Base-by-base conservation (phyloP, 306 rosid species). In the Quercus cerris region DNA sequence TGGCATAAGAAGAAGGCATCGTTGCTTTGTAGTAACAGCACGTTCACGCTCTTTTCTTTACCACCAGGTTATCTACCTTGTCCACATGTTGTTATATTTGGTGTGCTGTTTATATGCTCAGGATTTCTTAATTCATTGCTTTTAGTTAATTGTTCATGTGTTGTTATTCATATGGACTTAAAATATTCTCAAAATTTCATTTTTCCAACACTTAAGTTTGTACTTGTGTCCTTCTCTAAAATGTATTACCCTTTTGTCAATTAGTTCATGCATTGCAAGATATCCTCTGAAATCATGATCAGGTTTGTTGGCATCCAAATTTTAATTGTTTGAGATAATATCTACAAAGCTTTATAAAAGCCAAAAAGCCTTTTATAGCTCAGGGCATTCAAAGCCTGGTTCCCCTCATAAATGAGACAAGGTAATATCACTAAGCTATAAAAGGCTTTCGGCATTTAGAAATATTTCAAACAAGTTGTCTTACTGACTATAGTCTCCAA, bases 11-110 rank as follows among this genome's bases (percentile, higher is more conserved):
- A 93, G 83, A 85, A 79, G 74, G 35, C 94, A 93, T 80, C 81
- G 88, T 51, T 91, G 97, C 88, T 78, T 89, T 83, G 96, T 93
- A 56, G 78, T 93, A 64, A 91, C 97, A 12, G 87, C 97, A n/a
- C 89, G 98, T 1, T 91, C 98, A 20, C 91, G 91, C 15, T 66
- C 98, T 51, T 95, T 95, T 86, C 98, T 95, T 54, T 95, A 95
- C 76, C 99, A 95, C 82, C 99, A 95, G 96, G 99, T 94, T 80
- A 27, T 77, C 78, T 54, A n/a, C 68, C 82, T 67, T 67, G 68
- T 54, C n/a, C 41, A 33, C 68, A 13, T 13, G 28, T 73, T 56
- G 38, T 27, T 51, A 28, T 64, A 64, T 49, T 22, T 77, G 54
- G 51, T 46, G 55, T 75, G 64, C 23, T 23, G 66, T 70, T 56